phyloP scores from a whole-genome alignment of 2,329 filamentous ascomycete genomes.

The Trichoderma simmonsii region DNA sequence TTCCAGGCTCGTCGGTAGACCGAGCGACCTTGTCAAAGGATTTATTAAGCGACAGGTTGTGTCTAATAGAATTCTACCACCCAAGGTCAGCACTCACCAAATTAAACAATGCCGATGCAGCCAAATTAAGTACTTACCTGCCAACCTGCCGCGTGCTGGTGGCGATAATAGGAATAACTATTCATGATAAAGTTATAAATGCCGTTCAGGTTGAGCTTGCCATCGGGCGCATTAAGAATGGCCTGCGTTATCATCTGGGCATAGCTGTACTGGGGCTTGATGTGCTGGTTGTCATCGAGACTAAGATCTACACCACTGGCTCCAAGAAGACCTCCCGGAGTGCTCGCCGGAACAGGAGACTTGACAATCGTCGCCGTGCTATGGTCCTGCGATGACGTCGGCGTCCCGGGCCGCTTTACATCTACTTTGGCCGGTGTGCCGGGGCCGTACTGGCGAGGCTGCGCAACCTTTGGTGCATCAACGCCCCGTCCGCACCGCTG shows the following conservation, averaged over 20 bases:
- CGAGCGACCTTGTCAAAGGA: slow-evolving; percentile 90
- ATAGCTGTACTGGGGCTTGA: slow-evolving; percentile 96
- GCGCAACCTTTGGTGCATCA: slow-evolving; percentile 29
- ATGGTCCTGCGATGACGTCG: slow-evolving; percentile 44
- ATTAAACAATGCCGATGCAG: background rate
- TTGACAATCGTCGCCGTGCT: slow-evolving; percentile 25
- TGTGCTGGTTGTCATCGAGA: slow-evolving; percentile 77
- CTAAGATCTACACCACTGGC: slow-evolving; percentile 69
- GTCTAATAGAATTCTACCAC: slow-evolving; percentile 82
- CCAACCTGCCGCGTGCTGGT: slow-evolving; percentile 77
- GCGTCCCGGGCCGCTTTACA: slow-evolving; percentile 60
- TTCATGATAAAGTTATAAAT: slow-evolving; percentile 93
- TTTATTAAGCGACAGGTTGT: slow-evolving; percentile 94
- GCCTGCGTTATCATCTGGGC: slow-evolving; percentile 96
- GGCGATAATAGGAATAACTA: slow-evolving; percentile 89
- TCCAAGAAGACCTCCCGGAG: slow-evolving; percentile 37
- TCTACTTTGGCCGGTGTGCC: slow-evolving; percentile 60
- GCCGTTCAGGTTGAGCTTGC: slow-evolving; percentile 84
- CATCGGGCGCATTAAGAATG: slow-evolving; percentile 79
- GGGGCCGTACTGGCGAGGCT: slow-evolving; percentile 41
- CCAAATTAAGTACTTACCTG: slow-evolving; percentile 58
- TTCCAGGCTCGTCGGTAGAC: slow-evolving; percentile 90
- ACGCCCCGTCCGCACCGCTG: slow-evolving; percentile 59
- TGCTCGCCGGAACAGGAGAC: slow-evolving; percentile 34
- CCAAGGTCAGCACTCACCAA: background rate